phyloP scores from a whole-genome alignment of 139 green algal genomes.

The Mesotaenium endlicherianum region DNA sequence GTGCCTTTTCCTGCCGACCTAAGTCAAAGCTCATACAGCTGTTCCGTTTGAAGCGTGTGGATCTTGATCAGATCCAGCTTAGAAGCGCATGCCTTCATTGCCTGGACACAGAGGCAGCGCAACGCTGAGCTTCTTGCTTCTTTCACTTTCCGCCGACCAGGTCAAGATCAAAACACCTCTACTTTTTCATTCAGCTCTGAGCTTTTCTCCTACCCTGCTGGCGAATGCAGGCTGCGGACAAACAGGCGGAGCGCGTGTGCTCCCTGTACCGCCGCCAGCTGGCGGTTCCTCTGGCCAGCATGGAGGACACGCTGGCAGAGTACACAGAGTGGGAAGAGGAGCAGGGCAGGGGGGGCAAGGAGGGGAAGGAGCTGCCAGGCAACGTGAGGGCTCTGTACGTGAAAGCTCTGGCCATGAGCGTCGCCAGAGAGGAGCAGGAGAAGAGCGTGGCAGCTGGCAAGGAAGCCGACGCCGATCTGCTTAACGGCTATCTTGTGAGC shows the following conservation, averaged over 20 bases:
- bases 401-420: constrained; percentile 20
- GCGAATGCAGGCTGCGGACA: constrained; percentile 27
- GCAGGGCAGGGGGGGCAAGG: neutral
- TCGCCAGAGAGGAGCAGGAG: constrained; percentile 9
- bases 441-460: constrained; percentile 26
- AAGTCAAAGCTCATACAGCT: too few species aligned
- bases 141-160: neutral
- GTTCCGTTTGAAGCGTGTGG: too few species aligned
- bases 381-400: constrained; percentile 1
- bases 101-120: too few species aligned
- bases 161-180: neutral
- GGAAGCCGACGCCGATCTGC: neutral
- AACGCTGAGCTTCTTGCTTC: neutral
- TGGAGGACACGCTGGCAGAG: constrained; percentile 28
- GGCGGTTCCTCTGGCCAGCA: constrained; percentile 16
- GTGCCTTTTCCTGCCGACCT: too few species aligned
- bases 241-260: constrained; percentile 36
- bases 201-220: neutral
- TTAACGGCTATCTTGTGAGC: constrained; percentile 29
- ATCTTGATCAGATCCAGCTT: too few species aligned
- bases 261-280: constrained; percentile 47
- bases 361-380: constrained; percentile 4
- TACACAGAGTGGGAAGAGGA: constrained; percentile 43
- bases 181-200: neutral
- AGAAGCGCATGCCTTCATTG: too few species aligned